Evolutionary conservation across 2,329 filamentous ascomycete genomes (phyloP).

Genomic region (Alternaria arbusti): DNA sequence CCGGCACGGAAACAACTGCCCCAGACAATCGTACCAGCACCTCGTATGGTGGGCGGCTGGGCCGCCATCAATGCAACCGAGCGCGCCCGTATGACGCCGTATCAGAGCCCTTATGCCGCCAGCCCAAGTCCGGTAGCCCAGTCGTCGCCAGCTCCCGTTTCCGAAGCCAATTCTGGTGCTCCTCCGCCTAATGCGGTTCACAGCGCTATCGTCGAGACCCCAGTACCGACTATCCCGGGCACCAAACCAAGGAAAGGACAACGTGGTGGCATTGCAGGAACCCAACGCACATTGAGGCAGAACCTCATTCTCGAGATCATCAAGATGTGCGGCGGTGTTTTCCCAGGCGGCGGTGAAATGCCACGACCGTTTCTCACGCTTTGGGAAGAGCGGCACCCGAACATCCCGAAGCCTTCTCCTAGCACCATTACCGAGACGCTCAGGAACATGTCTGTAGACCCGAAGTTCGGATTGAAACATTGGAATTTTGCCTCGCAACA

Average conservation of each 20-base stretch:
- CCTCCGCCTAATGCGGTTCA: neutral
- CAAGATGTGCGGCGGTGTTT: slow-evolving; percentile 61
- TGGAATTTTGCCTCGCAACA: slow-evolving; percentile 43
- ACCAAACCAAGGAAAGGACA: slow-evolving; percentile 11
- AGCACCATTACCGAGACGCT: slow-evolving; percentile 60
- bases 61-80: slow-evolving; percentile 24
- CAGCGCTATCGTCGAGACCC: slow-evolving; percentile 5
- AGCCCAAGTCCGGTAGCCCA: neutral
- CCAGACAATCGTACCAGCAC: neutral
- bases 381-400: slow-evolving; percentile 56
- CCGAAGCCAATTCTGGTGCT: neutral
- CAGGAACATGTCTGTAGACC: slow-evolving; percentile 56
- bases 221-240: slow-evolving; percentile 4
- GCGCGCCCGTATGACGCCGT: slow-evolving; percentile 1
- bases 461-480: slow-evolving; percentile 57
- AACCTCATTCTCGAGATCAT: slow-evolving; percentile 63
- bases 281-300: slow-evolving; percentile 25
- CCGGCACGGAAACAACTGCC: neutral
- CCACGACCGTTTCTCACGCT: slow-evolving; percentile 60
- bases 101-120: slow-evolving; percentile 28
- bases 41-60: slow-evolving; percentile 17
- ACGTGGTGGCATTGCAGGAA: slow-evolving; percentile 16
- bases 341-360: slow-evolving; percentile 62
- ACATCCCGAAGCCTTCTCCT: slow-evolving; percentile 55
- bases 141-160: neutral